Conservation (phyloP, 192 early-diverging fungal genomes). For the Entomortierella parvispora region DNA sequence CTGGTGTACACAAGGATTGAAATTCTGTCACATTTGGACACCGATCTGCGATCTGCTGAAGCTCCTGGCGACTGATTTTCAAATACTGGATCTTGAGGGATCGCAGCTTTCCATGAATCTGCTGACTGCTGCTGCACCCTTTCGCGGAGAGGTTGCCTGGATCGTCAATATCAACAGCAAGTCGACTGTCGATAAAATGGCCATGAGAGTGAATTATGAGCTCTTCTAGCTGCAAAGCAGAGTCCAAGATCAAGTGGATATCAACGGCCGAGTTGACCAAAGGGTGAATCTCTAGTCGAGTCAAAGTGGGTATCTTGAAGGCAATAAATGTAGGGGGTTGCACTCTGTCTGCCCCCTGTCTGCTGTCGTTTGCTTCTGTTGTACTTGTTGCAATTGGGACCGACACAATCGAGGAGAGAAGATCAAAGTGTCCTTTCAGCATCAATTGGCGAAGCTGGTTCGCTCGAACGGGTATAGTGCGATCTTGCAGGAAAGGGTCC, state of each 20-base stretch:
- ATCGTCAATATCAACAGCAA: no score
- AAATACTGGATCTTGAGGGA: conserved; percentile 42
- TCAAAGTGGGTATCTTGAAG: conserved; percentile 33
- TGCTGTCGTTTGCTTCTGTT: background rate
- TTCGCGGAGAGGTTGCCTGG: background rate
- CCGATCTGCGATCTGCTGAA: conserved; percentile 15
- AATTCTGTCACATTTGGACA: conserved; percentile 45
- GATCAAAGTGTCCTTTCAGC: conserved; percentile 31
- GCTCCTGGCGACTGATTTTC: conserved; percentile 28
- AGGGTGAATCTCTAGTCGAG: conserved; percentile 31
- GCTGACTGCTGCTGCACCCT: background rate
- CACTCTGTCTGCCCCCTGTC: background rate
- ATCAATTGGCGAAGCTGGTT: conserved; percentile 11
- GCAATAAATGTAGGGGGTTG: conserved; percentile 8
- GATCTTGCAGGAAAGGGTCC: background rate
- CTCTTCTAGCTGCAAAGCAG: conserved; percentile 14
- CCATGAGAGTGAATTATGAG: conserved; percentile 31
- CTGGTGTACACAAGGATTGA: conserved; percentile 34
- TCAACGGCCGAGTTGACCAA: conserved; percentile 23
- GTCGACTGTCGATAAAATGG: conserved; percentile 19
- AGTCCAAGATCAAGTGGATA: conserved; percentile 37
- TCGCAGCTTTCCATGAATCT: conserved; percentile 3
- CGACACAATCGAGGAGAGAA: background rate
- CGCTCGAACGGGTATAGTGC: background rate
- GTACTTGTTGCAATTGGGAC: background rate